These are phyloP conservation scores for Pisolithus sp. DNA, from an alignment of 768 basidiomycete genomes.

Conservation along the genomic window DNA sequence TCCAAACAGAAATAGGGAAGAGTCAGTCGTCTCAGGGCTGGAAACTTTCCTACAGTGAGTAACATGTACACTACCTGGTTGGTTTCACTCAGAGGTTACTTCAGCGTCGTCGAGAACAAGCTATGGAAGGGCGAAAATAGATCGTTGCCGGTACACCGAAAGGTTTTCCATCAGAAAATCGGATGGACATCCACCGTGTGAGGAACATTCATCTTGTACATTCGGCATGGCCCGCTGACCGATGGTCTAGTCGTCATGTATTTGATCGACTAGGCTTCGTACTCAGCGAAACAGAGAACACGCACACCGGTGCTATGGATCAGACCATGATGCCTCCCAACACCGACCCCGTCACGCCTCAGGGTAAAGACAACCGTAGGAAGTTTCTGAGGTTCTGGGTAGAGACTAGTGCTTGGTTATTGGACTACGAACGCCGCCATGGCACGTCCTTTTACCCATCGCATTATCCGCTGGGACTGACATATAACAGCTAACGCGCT, in stretches of 20 bases:
- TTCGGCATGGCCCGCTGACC: slow-evolving; percentile 8
- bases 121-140: slow-evolving; percentile 67
- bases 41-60: slow-evolving; percentile 66
- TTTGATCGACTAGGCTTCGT: slow-evolving; percentile 38
- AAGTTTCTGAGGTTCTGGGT: slow-evolving; percentile 77
- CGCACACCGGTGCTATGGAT: slow-evolving; percentile 29
- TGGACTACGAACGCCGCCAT: slow-evolving; percentile 46
- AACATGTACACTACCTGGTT: not conserved
- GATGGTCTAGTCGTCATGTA: slow-evolving; percentile 30
- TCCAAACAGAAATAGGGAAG: slow-evolving; percentile 46
- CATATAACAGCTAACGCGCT: slow-evolving; percentile 37
- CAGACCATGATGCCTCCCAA: slow-evolving; percentile 47
- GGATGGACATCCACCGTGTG: slow-evolving; percentile 62
- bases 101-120: slow-evolving; percentile 68
- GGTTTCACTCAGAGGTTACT: not conserved
- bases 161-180: slow-evolving; percentile 54
- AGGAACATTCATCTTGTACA: slow-evolving; percentile 20
- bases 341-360: slow-evolving; percentile 39
- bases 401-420: slow-evolving; percentile 62
- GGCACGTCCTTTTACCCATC: slow-evolving; percentile 26
- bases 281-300: slow-evolving; percentile 13
- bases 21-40: slow-evolving; percentile 48
- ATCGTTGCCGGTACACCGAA: slow-evolving; percentile 45
- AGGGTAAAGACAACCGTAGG: slow-evolving; percentile 47
- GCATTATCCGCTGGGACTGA: slow-evolving; percentile 8